Conservation (phyloP, 139 green algal genomes). For the Chlorella sp. region DNA sequence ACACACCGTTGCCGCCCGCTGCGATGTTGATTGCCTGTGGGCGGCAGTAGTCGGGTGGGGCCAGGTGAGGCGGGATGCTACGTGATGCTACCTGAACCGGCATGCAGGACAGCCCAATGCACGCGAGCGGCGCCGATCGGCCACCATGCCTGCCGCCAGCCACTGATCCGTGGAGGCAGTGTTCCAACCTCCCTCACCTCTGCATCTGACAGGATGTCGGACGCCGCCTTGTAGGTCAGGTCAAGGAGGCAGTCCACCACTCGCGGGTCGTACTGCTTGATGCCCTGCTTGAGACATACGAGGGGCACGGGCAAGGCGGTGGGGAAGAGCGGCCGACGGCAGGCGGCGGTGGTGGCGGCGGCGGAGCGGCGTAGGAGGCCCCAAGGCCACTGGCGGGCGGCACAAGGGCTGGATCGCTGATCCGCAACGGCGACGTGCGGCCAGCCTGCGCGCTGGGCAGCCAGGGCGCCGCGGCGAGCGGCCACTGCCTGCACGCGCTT, state of each 20-base stretch:
- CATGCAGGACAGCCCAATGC: background rate
- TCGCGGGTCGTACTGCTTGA: constrained; percentile 79
- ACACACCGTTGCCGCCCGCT: background rate
- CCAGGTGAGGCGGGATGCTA: background rate
- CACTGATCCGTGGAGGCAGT: no score
- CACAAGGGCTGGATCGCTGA: no score
- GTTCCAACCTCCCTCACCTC: constrained; percentile 42
- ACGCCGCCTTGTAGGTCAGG: constrained; percentile 82
- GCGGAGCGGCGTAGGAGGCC: background rate
- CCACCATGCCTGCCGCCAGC: no score
- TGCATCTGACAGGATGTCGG: constrained; percentile 78
- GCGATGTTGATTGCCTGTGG: constrained; percentile 20
- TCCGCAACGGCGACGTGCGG: no score
- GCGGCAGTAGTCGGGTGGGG: background rate
- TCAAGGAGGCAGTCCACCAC: constrained; percentile 83
- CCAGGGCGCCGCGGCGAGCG: background rate
- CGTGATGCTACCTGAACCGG: background rate
- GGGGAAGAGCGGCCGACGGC: background rate
- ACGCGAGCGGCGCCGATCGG: no score
- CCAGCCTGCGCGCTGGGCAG: background rate
- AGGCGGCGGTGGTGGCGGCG: background rate
- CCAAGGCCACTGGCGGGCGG: no score
- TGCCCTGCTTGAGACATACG: constrained; percentile 46
- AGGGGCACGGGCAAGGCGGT: background rate
- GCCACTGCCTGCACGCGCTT: background rate